Evolutionary conservation across 257 asterid genomes (phyloP), one percentile per base, ranked within the genome.

Genomic region (Solanum pinnatisectum): DNA sequence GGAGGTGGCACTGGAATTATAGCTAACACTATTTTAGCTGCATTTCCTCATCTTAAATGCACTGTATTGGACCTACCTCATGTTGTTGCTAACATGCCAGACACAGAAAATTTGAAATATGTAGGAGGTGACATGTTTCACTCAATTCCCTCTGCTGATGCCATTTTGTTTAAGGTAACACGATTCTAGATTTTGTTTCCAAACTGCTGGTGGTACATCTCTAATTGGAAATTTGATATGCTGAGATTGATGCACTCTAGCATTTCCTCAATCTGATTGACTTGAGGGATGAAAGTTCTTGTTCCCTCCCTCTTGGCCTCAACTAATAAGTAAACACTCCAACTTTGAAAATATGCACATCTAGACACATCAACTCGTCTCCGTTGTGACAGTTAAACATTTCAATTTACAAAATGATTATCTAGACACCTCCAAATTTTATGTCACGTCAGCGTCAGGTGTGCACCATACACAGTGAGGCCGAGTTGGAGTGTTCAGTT

Each of bases 61-160:
- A 87, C 49, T 1, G 91, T 88, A 9, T 25, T 88, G 23, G 90
- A 88, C 60, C 88, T 67, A 11, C 87, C 90, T 60, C 88, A 87
- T 22, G 91, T 87, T 27, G 65, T 89, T 77, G 88, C 60, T 5
- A 87, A 87, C 6, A 59, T 76, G 37, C 14, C 74, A 40, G 81
- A 65, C 89, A 40, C 52, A 23, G 16, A 63, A 0, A 90, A 85
- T 36, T 59, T 90, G 39, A 30, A 23, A 10, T 88, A 25, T 46
- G 49, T 83, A 20, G 59, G 87, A n/a, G 91, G 90, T 15, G 90
- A 90, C 79, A 89, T 87, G 90, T 89, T 89, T 76, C 46, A 74
- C 67, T 56, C 85, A 49, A 60, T 89, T 10, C 91, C 88, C 81
- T 14, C 87, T 10, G 42, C 91, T 36, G 83, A 87, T 87, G 91